phyloP scores from a whole-genome alignment of 164 flowering plant species.

The Aristolochia californica region DNA sequence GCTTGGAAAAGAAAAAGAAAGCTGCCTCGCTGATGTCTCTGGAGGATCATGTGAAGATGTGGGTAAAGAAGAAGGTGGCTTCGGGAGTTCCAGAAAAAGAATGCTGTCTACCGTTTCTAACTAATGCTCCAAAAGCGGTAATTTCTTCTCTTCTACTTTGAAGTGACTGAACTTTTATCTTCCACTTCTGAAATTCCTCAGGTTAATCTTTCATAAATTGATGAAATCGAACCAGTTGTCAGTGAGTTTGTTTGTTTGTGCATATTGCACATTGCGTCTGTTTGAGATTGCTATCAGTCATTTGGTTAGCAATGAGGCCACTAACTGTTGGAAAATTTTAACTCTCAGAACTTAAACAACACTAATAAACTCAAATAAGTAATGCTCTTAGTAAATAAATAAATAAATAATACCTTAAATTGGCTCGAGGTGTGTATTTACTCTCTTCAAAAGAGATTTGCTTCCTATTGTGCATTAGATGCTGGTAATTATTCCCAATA shows the following conservation, averaged over 20 bases:
- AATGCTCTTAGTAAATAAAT: too few species aligned
- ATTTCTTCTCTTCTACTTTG: background rate
- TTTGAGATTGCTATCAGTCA: too few species aligned
- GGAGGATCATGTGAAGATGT: slow-evolving; percentile 17
- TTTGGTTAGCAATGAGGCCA: background rate
- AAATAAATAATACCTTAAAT: too few species aligned
- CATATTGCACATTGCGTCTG: too few species aligned
- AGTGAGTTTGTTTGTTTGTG: background rate
- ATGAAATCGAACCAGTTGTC: background rate
- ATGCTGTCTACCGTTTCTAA: slow-evolving; percentile 25
- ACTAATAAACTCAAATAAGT: too few species aligned
- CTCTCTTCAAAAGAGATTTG: too few species aligned
- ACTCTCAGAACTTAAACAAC: too few species aligned
- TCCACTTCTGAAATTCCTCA: background rate
- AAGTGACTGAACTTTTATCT: background rate
- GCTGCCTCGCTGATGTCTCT: slow-evolving; percentile 5
- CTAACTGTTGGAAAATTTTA: too few species aligned
- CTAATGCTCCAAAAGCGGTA: slow-evolving; percentile 22
- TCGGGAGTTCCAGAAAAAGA: slow-evolving; percentile 17
- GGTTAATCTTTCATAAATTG: background rate
- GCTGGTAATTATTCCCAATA: too few species aligned
- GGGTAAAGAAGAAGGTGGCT: slow-evolving; percentile 19
- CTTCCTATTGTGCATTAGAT: too few species aligned
- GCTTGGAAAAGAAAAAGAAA: slow-evolving; percentile 12
- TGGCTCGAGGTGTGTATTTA: too few species aligned